Evolutionary conservation across 2,329 filamentous ascomycete species (phyloP), one percentile per base, ranked within the genome.

Genomic region (Lachnellula suecica): DNA sequence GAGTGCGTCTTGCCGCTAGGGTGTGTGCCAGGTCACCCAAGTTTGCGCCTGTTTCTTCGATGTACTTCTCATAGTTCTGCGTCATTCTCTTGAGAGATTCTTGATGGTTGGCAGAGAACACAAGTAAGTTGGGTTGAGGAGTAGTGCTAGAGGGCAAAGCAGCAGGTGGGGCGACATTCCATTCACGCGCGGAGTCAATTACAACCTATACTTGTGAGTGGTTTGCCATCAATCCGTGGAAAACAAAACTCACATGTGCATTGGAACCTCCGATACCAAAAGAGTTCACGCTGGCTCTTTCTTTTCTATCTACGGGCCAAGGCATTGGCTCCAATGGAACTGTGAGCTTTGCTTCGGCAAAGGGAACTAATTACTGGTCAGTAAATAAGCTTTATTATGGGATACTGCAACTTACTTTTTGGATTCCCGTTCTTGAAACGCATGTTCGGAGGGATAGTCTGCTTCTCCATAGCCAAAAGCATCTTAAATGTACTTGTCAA

Each of bases 301-400:
- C 50, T 9, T 38, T 27, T 22, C 38, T 10, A 34, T 19, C 19
- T 13, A 11, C n/a, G 17, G 53, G 57, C 57, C 56, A 61, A 13
- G 49, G 37, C 3, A 23, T 41, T 10, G 44, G 27, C 6, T 53
- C 54, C 9, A 42, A 6, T 8, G 56, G 53, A 5, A 70, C 64
- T 44, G 63, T 63, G 2, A 72, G 47, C 6, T 65, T 71, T 59
- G 63, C 66, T 19, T 64, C 57, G 5, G 64, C 57, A 1, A 64
- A 47, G 3, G 58, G 59, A 24, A 72, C 40, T 42, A 9, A 10
- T 42, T 42, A 11, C 20, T 17, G 13, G 40, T 42, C 13, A 42
- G 40, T n/a, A 42, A 8, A 40, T 40, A 17, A 40, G 37, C n/a
- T 19, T 40, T 17, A 17, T 19, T 19, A 40, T 40, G 19, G 20